phyloP scores from a whole-genome alignment of 1,284 basidiomycete species.

The Puccinia hordei region DNA sequence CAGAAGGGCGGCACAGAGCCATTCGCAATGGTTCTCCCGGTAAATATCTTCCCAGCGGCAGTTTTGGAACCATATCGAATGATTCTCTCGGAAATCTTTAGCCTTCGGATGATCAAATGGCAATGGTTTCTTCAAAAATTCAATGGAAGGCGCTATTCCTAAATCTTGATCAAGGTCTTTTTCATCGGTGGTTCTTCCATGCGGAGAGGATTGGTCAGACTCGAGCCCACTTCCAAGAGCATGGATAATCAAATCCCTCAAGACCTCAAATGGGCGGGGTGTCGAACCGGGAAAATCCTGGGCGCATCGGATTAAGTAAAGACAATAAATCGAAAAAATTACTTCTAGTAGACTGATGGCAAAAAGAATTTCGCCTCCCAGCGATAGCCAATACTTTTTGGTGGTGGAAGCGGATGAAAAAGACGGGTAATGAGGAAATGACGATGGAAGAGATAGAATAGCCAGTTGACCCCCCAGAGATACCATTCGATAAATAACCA shows the following conservation, averaged over 20 bases:
- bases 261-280: constrained; percentile 20
- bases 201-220: background rate
- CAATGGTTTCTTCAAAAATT: constrained; percentile 6
- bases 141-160: background rate
- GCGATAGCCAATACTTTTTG: constrained; percentile 35
- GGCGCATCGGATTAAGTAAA: constrained; percentile 27
- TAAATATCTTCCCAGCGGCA: constrained; percentile 39
- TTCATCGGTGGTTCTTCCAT: background rate
- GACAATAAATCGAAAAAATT: constrained; percentile 37
- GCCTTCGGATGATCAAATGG: constrained; percentile 38
- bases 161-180: background rate
- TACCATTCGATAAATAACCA: constrained; percentile 50
- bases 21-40: constrained; percentile 33
- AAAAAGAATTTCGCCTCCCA: constrained; percentile 27
- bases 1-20: constrained; percentile 23
- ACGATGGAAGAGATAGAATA: constrained; percentile 45
- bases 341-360: constrained; percentile 36
- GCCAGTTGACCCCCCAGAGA: constrained; percentile 46
- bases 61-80: constrained; percentile 32
- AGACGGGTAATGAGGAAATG: constrained; percentile 37
- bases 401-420: constrained; percentile 37
- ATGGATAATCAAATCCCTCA: constrained; percentile 26
- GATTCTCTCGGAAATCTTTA: constrained; percentile 31
- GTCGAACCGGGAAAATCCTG: background rate
- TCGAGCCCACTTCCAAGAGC: constrained; percentile 36